Conservation (phyloP, 2,329 filamentous ascomycete species). For the Fusarium pilosicola region DNA sequence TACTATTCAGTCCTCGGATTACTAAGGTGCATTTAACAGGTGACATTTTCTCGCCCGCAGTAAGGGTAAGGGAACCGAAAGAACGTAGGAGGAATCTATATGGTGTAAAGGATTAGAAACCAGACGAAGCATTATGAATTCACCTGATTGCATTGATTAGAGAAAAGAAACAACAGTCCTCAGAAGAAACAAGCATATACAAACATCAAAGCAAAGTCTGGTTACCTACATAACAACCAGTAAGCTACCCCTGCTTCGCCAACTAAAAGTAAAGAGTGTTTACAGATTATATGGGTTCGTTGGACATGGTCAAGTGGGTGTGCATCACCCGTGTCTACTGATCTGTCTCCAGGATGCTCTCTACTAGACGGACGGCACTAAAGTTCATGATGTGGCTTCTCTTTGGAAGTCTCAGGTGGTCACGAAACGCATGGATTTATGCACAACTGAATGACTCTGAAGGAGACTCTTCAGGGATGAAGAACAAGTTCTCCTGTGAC, state of each 20-base stretch:
- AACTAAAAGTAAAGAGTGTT: not conserved
- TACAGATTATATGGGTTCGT: not conserved
- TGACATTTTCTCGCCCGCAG: not conserved
- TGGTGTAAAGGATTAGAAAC: not conserved
- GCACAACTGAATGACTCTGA: not conserved
- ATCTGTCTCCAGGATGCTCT: not conserved
- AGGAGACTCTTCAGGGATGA: not conserved
- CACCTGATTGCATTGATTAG: not conserved
- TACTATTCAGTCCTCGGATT: not conserved
- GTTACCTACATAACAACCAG: not conserved
- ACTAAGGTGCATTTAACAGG: not conserved
- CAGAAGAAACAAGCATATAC: not conserved
- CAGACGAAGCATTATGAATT: not conserved
- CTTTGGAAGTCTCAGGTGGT: not conserved
- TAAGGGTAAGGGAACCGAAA: not conserved
- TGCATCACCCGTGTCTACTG: not conserved
- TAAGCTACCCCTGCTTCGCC: not conserved
- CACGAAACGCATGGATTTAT: not conserved
- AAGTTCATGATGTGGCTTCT: not conserved
- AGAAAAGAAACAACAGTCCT: not conserved
- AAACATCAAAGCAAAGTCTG: not conserved
- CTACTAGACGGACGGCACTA: not conserved
- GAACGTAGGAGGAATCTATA: not conserved
- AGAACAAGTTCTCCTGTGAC: not conserved
- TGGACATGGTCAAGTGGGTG: not conserved